These are phyloP conservation scores for Mycosphaerelloides madeirae DNA, from an alignment of 2,329 filamentous ascomycete species.

Conservation along the genomic window DNA sequence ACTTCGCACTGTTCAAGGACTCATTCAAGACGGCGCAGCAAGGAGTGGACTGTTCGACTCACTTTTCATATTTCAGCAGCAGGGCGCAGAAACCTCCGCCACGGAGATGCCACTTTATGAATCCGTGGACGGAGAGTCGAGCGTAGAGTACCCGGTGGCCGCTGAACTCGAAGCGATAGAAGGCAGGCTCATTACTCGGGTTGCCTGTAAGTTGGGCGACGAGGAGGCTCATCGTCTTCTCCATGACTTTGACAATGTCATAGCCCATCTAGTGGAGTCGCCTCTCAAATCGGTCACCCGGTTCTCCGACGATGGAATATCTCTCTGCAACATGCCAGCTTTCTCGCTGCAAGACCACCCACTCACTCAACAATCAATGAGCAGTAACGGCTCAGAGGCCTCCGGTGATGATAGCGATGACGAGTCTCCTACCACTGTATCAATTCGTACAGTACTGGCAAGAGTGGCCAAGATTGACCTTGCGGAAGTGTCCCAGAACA, in stretches of 20 bases:
- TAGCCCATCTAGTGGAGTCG: constrained; percentile 52
- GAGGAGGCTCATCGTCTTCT: constrained; percentile 44
- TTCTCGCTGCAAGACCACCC: constrained; percentile 31
- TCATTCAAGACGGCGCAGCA: constrained; percentile 29
- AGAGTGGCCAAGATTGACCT: constrained; percentile 57
- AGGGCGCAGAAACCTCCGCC: constrained; percentile 33
- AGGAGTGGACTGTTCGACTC: constrained; percentile 55
- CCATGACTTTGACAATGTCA: constrained; percentile 53
- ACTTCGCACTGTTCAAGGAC: constrained; percentile 62
- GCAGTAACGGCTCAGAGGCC: constrained; percentile 1
- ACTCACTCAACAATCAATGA: constrained; percentile 8
- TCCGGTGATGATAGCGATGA: constrained; percentile 8
- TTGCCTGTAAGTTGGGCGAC: constrained; percentile 60
- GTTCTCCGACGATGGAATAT: constrained; percentile 51
- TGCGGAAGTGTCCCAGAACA: constrained; percentile 54
- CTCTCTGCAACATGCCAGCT: constrained; percentile 60
- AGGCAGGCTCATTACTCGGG: constrained; percentile 61
- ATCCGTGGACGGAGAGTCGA: constrained; percentile 60
- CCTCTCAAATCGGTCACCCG: constrained; percentile 51
- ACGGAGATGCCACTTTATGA: constrained; percentile 46
- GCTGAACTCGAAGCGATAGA: constrained; percentile 68
- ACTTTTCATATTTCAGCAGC: constrained; percentile 62
- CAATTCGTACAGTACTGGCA: constrained; percentile 46
- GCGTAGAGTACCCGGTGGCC: constrained; percentile 76
- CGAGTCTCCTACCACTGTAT: constrained; percentile 1